Percentiles rank a stretch among this genome's conserved stretches.
Conservation (phyloP, 257 asterid species). For the Scutellaria minor region DNA sequence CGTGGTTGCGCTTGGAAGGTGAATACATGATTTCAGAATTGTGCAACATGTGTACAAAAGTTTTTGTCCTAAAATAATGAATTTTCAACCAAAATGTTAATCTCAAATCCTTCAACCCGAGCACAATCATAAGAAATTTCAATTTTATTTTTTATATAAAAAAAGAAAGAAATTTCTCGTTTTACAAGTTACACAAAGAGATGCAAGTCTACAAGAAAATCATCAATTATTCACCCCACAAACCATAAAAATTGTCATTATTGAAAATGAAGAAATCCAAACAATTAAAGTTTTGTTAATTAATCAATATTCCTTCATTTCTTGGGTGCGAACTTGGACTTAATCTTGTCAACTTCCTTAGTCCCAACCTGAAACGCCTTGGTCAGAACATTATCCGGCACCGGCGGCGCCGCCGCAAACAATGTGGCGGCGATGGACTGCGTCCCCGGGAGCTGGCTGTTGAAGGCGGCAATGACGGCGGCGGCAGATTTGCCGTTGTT, state of each 20-base stretch:
- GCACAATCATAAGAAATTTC: neutral
- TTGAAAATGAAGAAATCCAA: neutral
- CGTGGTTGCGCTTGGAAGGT: too few species aligned
- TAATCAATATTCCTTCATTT: conserved; percentile 4
- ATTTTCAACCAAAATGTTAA: too few species aligned
- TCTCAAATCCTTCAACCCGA: too few species aligned
- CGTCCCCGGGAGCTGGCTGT: conserved; percentile 79
- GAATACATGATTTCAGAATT: too few species aligned
- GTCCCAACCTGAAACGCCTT: conserved; percentile 58
- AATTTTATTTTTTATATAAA: conserved; percentile 10
- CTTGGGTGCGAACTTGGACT: conserved; percentile 59
- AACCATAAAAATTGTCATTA: too few species aligned
- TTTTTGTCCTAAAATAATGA: too few species aligned
- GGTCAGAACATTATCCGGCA: conserved; percentile 67
- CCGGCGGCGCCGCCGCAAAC: conserved; percentile 59
- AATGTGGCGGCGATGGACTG: conserved; percentile 60
- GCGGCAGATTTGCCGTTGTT: conserved; percentile 60
- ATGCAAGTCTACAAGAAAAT: neutral
- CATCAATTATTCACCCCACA: neutral
- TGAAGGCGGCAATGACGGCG: conserved; percentile 65
- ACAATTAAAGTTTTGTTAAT: neutral
- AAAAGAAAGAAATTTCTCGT: neutral
- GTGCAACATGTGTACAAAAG: too few species aligned
- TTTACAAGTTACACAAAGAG: conserved; percentile 3
- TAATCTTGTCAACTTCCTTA: conserved; percentile 48